Evolutionary conservation across 768 basidiomycete species (phyloP).

Genomic region (Suillus discolor): DNA sequence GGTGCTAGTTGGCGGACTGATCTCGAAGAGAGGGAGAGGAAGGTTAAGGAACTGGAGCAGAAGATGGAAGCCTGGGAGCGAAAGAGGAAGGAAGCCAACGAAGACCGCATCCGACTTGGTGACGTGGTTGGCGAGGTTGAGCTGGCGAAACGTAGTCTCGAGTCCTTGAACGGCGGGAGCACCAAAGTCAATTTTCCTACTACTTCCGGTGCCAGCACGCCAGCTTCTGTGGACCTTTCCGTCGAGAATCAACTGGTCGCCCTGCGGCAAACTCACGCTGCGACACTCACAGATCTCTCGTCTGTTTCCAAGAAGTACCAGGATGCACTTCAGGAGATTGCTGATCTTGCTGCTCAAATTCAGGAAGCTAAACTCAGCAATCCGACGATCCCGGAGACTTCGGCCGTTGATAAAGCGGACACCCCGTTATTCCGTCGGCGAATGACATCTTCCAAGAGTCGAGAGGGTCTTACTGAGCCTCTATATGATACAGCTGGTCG

Average conservation of each 20-base stretch:
- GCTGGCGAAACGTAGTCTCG: constrained; percentile 66
- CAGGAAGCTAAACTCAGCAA: constrained; percentile 80
- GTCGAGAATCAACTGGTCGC: constrained; percentile 65
- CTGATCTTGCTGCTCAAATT: constrained; percentile 90
- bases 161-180: constrained; percentile 40
- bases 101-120: constrained; percentile 67
- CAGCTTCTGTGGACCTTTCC: constrained; percentile 37
- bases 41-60: constrained; percentile 73
- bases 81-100: constrained; percentile 66
- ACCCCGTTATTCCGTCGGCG: constrained; percentile 51
- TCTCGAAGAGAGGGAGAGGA: constrained; percentile 80
- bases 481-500: constrained; percentile 54
- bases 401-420: constrained; percentile 45
- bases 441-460: constrained; percentile 49
- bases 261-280: constrained; percentile 82
- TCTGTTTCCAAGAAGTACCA: constrained; percentile 81
- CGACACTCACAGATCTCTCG: constrained; percentile 79
- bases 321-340: constrained; percentile 88
- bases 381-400: constrained; percentile 43
- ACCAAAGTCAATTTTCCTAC: constrained; percentile 32
- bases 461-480: constrained; percentile 44
- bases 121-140: constrained; percentile 71
- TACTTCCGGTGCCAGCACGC: constrained; percentile 31
- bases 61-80: constrained; percentile 80
- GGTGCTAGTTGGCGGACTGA: constrained; percentile 83